Percentiles rank a stretch among this genome's conserved stretches.
Conservation (phyloP, 345 rosid species). For the Cardiospermum halicacabum region DNA sequence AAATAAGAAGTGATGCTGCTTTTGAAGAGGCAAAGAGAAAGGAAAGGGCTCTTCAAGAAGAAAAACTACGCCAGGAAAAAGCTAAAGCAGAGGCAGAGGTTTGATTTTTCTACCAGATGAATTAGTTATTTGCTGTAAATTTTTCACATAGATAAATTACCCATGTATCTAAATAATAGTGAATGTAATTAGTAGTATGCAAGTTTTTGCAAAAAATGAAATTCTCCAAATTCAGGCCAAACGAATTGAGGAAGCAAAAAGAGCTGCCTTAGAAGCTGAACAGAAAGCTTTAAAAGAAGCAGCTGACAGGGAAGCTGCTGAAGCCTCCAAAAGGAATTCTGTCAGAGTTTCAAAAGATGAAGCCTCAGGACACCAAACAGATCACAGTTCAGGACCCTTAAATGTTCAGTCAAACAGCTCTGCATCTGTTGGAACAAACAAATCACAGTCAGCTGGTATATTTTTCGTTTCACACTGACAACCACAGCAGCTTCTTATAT, state of each 20-base stretch:
- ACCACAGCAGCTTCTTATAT: background rate
- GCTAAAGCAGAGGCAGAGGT: conserved; percentile 91
- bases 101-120: conserved; percentile 2
- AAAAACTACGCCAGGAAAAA: conserved; percentile 73
- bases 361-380: conserved; percentile 14
- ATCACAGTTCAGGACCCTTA: conserved; percentile 21
- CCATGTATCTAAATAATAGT: background rate
- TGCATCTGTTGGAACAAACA: conserved; percentile 24
- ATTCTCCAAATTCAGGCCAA: conserved; percentile 40
- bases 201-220: background rate
- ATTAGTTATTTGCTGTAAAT: background rate
- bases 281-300: conserved; percentile 59
- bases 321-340: conserved; percentile 27
- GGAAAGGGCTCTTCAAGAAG: conserved; percentile 78
- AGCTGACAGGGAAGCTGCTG: conserved; percentile 54
- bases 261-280: conserved; percentile 60
- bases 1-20: conserved; percentile 76
- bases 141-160: background rate
- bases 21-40: conserved; percentile 81
- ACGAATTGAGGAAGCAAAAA: conserved; percentile 74
- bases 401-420: conserved; percentile 28
- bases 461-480: conserved; percentile 3
- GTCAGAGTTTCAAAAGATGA: conserved; percentile 25
- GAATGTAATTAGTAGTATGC: background rate
- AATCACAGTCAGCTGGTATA: conserved; percentile 37